phyloP scores from a whole-genome alignment of 2,329 filamentous ascomycete species.

The Fusarium oligoseptatum region DNA sequence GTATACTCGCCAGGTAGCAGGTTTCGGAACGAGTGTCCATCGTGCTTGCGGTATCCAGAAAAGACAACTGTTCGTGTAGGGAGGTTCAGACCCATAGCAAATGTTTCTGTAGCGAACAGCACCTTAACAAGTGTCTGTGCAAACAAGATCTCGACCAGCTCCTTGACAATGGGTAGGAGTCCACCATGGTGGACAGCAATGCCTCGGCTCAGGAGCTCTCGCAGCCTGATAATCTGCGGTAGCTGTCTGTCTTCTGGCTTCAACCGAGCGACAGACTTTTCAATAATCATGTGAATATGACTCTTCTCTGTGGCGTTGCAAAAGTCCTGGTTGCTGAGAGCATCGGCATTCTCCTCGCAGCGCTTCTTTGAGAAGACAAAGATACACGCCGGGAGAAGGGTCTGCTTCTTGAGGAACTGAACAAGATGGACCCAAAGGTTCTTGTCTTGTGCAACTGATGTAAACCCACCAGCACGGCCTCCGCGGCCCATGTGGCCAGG shows the following conservation, averaged over 20 bases:
- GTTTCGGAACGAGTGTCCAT: constrained; percentile 92
- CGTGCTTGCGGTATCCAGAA: constrained; percentile 96
- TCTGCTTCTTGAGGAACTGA: constrained; percentile 88
- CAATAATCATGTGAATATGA: constrained; percentile 96
- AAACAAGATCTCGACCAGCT: constrained; percentile 96
- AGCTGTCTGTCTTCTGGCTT: constrained; percentile 90
- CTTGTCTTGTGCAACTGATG: constrained; percentile 92
- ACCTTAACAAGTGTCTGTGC: constrained; percentile 96
- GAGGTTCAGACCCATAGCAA: constrained; percentile 97
- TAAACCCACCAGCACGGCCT: constrained; percentile 86
- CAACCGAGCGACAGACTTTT: constrained; percentile 91
- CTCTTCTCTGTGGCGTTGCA: constrained; percentile 95
- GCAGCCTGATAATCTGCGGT: constrained; percentile 91
- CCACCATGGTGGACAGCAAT: constrained; percentile 98
- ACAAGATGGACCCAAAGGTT: constrained; percentile 98
- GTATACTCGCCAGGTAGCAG: constrained; percentile 96
- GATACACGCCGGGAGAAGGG: constrained; percentile 90
- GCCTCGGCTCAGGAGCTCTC: constrained; percentile 87
- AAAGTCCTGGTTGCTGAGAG: constrained; percentile 94
- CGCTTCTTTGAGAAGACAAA: constrained; percentile 99
- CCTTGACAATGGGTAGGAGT: constrained; percentile 94
- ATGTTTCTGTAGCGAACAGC: constrained; percentile 97
- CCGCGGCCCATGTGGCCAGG: constrained; percentile 91
- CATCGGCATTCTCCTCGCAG: constrained; percentile 97
- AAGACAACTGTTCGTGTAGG: constrained; percentile 98